phyloP scores from a whole-genome alignment of 305 asterid genomes.

The Fraxinus velutina region DNA sequence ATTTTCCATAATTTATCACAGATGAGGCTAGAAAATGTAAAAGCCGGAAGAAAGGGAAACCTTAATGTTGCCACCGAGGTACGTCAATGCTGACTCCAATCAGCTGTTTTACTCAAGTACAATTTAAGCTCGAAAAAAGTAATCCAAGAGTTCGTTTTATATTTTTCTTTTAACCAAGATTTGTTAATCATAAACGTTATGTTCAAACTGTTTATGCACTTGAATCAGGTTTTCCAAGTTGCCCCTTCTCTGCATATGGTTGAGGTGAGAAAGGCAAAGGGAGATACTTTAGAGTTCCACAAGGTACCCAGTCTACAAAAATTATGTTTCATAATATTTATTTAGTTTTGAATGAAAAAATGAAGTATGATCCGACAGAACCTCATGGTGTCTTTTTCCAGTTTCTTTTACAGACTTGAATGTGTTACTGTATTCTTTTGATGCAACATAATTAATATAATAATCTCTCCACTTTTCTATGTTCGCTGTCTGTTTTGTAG shows the following conservation, averaged over 20 bases:
- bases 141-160: not conserved
- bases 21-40: slow-evolving; percentile 84
- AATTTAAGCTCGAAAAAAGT: not conserved
- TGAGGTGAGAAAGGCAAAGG: slow-evolving; percentile 58
- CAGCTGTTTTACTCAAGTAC: not conserved
- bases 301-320: slow-evolving; percentile 8
- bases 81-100: not conserved
- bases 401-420: not conserved
- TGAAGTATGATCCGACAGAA: not conserved
- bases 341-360: not conserved
- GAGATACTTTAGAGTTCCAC: slow-evolving; percentile 58
- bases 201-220: not conserved
- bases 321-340: not conserved
- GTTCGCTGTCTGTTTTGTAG: slow-evolving; percentile 36
- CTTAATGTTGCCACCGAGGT: slow-evolving; percentile 92
- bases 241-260: slow-evolving; percentile 83
- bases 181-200: not conserved
- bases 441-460: not conserved
- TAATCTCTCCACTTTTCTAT: not conserved
- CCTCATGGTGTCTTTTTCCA: not conserved
- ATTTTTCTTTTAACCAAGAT: not conserved
- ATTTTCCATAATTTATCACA: slow-evolving; percentile 21
- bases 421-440: not conserved
- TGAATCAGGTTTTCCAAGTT: slow-evolving; percentile 74
- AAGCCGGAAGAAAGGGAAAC: slow-evolving; percentile 94